Evolutionary conservation across 1,284 basidiomycete genomes (phyloP).

Genomic region (Ceratobasidium sp.): DNA sequence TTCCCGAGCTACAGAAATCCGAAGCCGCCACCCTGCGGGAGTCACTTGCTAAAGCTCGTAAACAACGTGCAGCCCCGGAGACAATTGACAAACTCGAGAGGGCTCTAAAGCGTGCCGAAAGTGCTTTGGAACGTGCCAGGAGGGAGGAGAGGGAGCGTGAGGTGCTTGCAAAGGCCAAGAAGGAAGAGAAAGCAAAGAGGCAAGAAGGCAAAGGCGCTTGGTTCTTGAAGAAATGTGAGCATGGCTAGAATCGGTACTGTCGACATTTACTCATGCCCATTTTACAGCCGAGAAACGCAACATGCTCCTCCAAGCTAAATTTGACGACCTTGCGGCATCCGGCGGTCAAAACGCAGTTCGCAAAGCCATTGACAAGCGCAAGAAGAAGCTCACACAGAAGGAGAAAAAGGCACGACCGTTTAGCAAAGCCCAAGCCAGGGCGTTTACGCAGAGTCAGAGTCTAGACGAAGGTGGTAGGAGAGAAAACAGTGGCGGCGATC

Average conservation of each 20-base stretch:
- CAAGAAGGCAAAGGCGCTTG: constrained; percentile 82
- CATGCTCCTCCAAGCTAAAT: constrained; percentile 75
- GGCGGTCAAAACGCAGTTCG: constrained; percentile 85
- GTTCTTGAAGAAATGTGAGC: constrained; percentile 84
- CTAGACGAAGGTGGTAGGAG: neutral
- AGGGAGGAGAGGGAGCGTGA: constrained; percentile 75
- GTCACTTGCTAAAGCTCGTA: constrained; percentile 73
- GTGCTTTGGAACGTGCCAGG: constrained; percentile 77
- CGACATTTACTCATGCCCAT: neutral
- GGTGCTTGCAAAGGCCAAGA: constrained; percentile 67
- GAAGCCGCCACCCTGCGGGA: constrained; percentile 77
- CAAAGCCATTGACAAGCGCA: constrained; percentile 88
- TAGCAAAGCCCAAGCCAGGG: constrained; percentile 16
- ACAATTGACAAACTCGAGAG: constrained; percentile 72
- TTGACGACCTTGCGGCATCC: constrained; percentile 75
- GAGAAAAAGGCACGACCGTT: constrained; percentile 87
- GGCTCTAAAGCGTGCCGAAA: constrained; percentile 81
- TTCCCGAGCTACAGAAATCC: constrained; percentile 71
- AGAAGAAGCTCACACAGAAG: constrained; percentile 87
- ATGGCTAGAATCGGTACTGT: neutral
- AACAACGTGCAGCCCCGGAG: constrained; percentile 64
- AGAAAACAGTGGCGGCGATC: constrained; percentile 7
- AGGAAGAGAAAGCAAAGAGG: constrained; percentile 78
- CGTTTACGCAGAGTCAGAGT: constrained; percentile 19
- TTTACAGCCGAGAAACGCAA: constrained; percentile 77